Percentiles rank a stretch among this genome's conserved stretches.
phyloP scores from a whole-genome alignment of 805 yeast genomes.

The Candida germanica region DNA sequence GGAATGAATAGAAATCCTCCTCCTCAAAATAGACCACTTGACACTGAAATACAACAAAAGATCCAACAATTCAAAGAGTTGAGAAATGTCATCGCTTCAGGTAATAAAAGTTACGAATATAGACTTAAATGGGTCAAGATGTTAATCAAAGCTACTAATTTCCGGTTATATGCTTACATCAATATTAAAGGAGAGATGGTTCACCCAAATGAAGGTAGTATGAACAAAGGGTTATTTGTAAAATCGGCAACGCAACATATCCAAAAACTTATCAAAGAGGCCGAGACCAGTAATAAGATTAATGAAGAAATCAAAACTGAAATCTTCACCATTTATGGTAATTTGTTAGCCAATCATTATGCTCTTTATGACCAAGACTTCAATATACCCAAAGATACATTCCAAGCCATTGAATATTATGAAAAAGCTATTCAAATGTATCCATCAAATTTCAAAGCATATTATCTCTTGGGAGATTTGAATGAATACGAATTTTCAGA shows the following conservation, averaged over 20 bases:
- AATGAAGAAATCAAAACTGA: conserved; percentile 23
- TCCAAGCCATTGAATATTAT: conserved; percentile 27
- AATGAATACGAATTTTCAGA: conserved; percentile 30
- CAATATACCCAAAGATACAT: conserved; percentile 27
- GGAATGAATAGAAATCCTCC: not conserved
- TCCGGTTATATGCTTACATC: conserved; percentile 36
- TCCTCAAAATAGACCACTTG: conserved; percentile 10
- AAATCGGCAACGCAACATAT: conserved; percentile 39
- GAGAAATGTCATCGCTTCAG: conserved; percentile 36
- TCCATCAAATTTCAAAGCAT: conserved; percentile 30
- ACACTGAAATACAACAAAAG: conserved; percentile 26
- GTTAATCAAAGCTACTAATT: conserved; percentile 39
- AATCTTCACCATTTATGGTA: conserved; percentile 35
- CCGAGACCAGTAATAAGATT: conserved; percentile 18
- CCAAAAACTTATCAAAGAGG: conserved; percentile 33
- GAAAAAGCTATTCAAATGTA: conserved; percentile 30
- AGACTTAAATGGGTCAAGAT: conserved; percentile 42
- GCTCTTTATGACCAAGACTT: conserved; percentile 33
- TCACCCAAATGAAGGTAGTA: conserved; percentile 24
- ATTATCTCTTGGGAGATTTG: conserved; percentile 38
- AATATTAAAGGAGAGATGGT: conserved; percentile 42
- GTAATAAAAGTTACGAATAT: conserved; percentile 40
- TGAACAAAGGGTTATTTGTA: conserved; percentile 34
- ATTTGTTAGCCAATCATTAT: conserved; percentile 37
- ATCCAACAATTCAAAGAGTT: conserved; percentile 33